Percentiles rank a stretch among this genome's conserved stretches.
Evolutionary conservation across 2,329 filamentous ascomycete species (phyloP).

Genomic region (Botrytis medusae): DNA sequence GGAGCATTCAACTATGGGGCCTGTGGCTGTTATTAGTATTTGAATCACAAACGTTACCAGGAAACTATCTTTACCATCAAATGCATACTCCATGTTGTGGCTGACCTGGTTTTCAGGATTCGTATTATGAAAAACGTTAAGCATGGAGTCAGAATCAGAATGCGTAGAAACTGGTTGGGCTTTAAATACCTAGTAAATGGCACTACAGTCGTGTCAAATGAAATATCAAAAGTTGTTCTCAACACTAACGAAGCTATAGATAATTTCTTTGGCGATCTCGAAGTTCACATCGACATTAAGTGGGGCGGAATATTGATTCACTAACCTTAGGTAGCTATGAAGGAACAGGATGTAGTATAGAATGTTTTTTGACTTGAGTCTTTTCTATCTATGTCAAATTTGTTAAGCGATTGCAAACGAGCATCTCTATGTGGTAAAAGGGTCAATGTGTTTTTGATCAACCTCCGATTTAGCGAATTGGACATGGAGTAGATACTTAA

Average conservation of each 20-base stretch:
- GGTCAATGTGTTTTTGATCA: neutral
- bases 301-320: neutral
- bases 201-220: neutral
- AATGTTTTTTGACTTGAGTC: neutral
- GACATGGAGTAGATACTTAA: neutral
- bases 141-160: neutral
- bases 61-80: neutral
- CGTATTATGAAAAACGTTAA: neutral
- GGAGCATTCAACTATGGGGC: neutral
- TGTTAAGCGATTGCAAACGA: neutral
- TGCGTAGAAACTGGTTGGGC: neutral
- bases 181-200: neutral
- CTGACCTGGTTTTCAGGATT: neutral
- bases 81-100: neutral
- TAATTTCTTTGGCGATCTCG: neutral
- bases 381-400: neutral
- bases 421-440: neutral
- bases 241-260: neutral
- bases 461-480: neutral
- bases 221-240: neutral
- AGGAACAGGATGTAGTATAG: no score
- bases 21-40: neutral
- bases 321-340: neutral
- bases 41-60: neutral
- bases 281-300: neutral